Evolutionary conservation across 768 basidiomycete genomes (phyloP).

Genomic region (Xanthoconium purpureum): DNA sequence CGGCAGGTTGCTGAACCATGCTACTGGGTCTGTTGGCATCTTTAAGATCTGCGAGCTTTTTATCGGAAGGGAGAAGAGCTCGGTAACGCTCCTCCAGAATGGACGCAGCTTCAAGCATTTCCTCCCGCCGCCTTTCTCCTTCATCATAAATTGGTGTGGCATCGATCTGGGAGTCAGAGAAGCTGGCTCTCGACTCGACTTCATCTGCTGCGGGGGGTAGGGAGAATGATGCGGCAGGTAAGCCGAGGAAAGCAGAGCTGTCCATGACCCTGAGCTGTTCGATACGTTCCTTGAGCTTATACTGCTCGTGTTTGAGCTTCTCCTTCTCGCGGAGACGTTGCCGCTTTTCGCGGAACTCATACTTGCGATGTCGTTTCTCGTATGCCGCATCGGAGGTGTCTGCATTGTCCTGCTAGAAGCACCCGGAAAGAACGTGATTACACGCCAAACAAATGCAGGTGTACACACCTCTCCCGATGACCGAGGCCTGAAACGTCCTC

Average conservation of each 20-base stretch:
- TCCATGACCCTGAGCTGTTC: slow-evolving; percentile 81
- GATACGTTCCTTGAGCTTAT: slow-evolving; percentile 86
- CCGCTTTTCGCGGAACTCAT: slow-evolving; percentile 83
- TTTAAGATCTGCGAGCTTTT: slow-evolving; percentile 38
- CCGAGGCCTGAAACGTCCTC: slow-evolving; percentile 69
- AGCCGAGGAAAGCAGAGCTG: slow-evolving; percentile 58
- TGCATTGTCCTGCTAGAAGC: slow-evolving; percentile 41
- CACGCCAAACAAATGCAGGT: background rate
- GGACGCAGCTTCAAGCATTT: slow-evolving; percentile 71
- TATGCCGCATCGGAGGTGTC: slow-evolving; percentile 83
- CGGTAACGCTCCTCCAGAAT: slow-evolving; percentile 70
- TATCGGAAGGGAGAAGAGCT: slow-evolving; percentile 68
- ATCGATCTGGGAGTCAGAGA: slow-evolving; percentile 38
- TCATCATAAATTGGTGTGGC: slow-evolving; percentile 44
- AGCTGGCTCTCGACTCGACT: slow-evolving; percentile 26
- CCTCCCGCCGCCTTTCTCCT: slow-evolving; percentile 69
- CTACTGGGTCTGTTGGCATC: slow-evolving; percentile 19
- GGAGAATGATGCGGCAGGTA: slow-evolving; percentile 61
- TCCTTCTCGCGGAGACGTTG: slow-evolving; percentile 86
- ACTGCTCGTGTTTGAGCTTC: slow-evolving; percentile 87
- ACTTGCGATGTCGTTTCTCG: slow-evolving; percentile 79
- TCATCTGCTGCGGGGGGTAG: slow-evolving; percentile 23
- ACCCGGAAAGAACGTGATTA: slow-evolving; percentile 6
- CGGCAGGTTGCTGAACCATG: slow-evolving; percentile 13
- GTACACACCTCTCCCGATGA: slow-evolving; percentile 65